Percentiles rank a stretch among this genome's conserved stretches.
phyloP scores from a whole-genome alignment of 2,329 filamentous ascomycete genomes.

The Dothideomycetidae sp. region DNA sequence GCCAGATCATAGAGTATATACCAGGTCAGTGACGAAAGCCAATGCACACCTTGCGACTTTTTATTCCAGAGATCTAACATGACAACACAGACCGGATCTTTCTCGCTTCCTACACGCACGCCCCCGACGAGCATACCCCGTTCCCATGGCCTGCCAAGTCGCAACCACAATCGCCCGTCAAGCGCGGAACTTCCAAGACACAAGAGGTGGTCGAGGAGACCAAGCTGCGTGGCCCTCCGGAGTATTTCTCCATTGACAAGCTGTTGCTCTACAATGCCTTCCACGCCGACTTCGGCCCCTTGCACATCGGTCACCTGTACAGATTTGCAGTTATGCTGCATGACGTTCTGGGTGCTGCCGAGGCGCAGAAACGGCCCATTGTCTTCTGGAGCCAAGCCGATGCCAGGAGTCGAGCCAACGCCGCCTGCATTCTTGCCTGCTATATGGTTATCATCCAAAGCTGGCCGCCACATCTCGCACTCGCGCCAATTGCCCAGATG shows the following conservation, averaged over 20 bases:
- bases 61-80: no score
- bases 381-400: slow-evolving; percentile 95
- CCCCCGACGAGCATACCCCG: slow-evolving; percentile 65
- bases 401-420: slow-evolving; percentile 86
- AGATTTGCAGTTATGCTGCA: slow-evolving; percentile 92
- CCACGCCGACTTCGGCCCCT: slow-evolving; percentile 92
- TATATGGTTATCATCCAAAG: slow-evolving; percentile 99
- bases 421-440: slow-evolving; percentile 84
- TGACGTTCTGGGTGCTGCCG: slow-evolving; percentile 80
- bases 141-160: slow-evolving; percentile 62
- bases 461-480: slow-evolving; percentile 89
- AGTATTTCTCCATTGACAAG: slow-evolving; percentile 93
- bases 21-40: slow-evolving; percentile 53
- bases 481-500: slow-evolving; percentile 90
- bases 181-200: slow-evolving; percentile 47
- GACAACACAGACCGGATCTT: slow-evolving; percentile 73
- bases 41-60: no score
- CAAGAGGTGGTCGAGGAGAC: slow-evolving; percentile 21
- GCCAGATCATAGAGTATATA: slow-evolving; percentile 91
- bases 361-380: slow-evolving; percentile 77
- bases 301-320: slow-evolving; percentile 95
- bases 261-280: slow-evolving; percentile 88
- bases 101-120: slow-evolving; percentile 75
- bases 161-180: slow-evolving; percentile 53
- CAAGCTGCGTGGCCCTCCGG: slow-evolving; percentile 49